Evolutionary conservation across 2,329 filamentous ascomycete species (phyloP).

Genomic region (Fusarium sp.): DNA sequence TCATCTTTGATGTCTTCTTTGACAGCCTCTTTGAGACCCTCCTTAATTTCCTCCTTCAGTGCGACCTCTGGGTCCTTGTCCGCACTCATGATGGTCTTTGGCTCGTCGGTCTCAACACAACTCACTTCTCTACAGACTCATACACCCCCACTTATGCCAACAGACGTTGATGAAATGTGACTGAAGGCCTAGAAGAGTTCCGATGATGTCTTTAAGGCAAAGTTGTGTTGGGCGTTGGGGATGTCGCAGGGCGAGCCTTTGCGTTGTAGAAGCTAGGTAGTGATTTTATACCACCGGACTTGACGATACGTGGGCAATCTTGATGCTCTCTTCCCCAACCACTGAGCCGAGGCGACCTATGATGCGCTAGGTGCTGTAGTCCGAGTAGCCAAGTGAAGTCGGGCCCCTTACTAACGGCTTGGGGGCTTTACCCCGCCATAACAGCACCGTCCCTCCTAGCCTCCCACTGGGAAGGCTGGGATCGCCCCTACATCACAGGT

Average conservation of each 20-base stretch:
- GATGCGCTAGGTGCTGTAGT: constrained; percentile 29
- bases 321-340: constrained; percentile 17
- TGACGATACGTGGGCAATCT: constrained; percentile 16
- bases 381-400: constrained; percentile 5
- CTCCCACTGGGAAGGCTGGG: background rate
- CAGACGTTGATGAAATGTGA: constrained; percentile 13
- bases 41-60: constrained; percentile 46
- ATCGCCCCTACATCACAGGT: constrained; percentile 4
- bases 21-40: constrained; percentile 26
- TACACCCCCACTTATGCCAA: constrained; percentile 35
- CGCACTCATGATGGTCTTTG: constrained; percentile 38
- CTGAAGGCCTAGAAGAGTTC: background rate
- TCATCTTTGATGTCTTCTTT: constrained; percentile 36
- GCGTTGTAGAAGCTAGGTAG: constrained; percentile 19
- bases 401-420: constrained; percentile 28
- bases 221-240: background rate
- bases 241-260: constrained; percentile 7
- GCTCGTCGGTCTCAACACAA: constrained; percentile 20
- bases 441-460: constrained; percentile 7
- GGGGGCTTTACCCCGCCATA: constrained; percentile 30
- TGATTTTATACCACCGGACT: constrained; percentile 23
- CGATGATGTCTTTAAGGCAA: background rate
- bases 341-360: constrained; percentile 41
- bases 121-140: constrained; percentile 23
- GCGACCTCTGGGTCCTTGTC: constrained; percentile 45